Evolutionary conservation across 2,329 filamentous ascomycete genomes (phyloP).

Genomic region (Colletotrichum caudatum): DNA sequence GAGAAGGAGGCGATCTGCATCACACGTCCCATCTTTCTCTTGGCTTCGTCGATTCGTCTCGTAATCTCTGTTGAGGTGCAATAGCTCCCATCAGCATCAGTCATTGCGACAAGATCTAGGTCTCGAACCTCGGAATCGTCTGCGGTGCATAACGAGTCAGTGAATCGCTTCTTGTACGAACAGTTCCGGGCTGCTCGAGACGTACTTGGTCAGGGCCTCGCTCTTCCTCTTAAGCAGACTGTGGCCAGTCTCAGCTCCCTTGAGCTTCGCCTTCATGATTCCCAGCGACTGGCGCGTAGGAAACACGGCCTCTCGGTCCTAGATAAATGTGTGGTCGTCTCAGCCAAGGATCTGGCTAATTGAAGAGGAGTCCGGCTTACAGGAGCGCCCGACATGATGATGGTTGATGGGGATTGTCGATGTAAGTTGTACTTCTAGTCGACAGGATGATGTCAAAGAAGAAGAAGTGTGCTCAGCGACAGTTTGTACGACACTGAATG

Average conservation of each 20-base stretch:
- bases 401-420: background rate
- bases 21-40: slow-evolving; percentile 98
- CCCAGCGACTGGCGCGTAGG: slow-evolving; percentile 97
- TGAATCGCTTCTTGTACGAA: background rate
- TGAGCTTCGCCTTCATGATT: slow-evolving; percentile 97
- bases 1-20: slow-evolving; percentile 99
- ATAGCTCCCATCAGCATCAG: slow-evolving; percentile 9
- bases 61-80: slow-evolving; percentile 79
- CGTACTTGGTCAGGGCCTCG: slow-evolving; percentile 95
- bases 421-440: background rate
- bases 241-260: slow-evolving; percentile 91
- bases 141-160: slow-evolving; percentile 52
- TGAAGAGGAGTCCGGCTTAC: slow-evolving; percentile 47
- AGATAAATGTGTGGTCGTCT: slow-evolving; percentile 5
- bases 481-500: background rate
- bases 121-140: slow-evolving; percentile 83
- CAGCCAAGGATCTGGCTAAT: slow-evolving; percentile 1
- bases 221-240: slow-evolving; percentile 97
- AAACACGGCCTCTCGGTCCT: slow-evolving; percentile 97
- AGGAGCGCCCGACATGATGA: slow-evolving; percentile 55
- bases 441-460: background rate
- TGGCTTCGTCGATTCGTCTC: slow-evolving; percentile 96
- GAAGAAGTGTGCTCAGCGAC: background rate
- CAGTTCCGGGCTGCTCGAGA: slow-evolving; percentile 32
- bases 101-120: background rate